Percentiles rank a stretch among this genome's conserved stretches.
phyloP scores from a whole-genome alignment of 345 rosid species.

The Rhizophora apiculata region DNA sequence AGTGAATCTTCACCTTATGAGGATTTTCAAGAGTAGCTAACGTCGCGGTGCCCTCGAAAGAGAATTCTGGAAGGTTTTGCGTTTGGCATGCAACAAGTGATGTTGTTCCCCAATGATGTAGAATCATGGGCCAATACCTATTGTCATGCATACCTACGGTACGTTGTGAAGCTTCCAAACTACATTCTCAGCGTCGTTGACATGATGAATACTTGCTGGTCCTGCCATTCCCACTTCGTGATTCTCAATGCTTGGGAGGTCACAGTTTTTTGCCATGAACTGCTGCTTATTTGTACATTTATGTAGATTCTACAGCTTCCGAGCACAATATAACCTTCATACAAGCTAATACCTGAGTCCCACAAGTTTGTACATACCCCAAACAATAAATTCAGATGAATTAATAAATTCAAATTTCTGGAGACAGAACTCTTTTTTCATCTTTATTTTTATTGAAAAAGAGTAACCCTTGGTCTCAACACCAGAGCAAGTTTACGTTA shows the following conservation, averaged over 20 bases:
- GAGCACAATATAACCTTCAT: constrained; percentile 13
- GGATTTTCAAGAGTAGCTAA: constrained; percentile 57
- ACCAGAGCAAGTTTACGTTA: too few species aligned
- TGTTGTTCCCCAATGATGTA: not conserved
- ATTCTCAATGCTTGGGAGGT: not conserved
- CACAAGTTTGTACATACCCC: constrained; percentile 31
- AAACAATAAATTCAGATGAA: not conserved
- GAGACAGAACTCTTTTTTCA: too few species aligned
- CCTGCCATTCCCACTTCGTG: not conserved
- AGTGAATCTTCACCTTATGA: constrained; percentile 77
- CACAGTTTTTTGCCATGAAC: not conserved
- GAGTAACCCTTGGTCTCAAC: too few species aligned
- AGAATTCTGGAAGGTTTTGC: not conserved
- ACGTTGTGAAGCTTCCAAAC: not conserved
- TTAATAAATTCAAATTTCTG: not conserved
- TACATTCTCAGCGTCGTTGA: too few species aligned
- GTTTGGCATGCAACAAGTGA: not conserved
- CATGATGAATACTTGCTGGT: too few species aligned
- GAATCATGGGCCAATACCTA: not conserved
- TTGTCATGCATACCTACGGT: not conserved
- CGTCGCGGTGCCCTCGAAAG: constrained; percentile 1
- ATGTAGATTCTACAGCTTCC: constrained; percentile 14
- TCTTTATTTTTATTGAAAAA: too few species aligned
- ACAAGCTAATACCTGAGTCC: constrained; percentile 11
- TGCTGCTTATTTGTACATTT: constrained; percentile 16